Conservation (phyloP, 371 early-diverging fungal genomes). For the Rhizopus stolonifer region DNA sequence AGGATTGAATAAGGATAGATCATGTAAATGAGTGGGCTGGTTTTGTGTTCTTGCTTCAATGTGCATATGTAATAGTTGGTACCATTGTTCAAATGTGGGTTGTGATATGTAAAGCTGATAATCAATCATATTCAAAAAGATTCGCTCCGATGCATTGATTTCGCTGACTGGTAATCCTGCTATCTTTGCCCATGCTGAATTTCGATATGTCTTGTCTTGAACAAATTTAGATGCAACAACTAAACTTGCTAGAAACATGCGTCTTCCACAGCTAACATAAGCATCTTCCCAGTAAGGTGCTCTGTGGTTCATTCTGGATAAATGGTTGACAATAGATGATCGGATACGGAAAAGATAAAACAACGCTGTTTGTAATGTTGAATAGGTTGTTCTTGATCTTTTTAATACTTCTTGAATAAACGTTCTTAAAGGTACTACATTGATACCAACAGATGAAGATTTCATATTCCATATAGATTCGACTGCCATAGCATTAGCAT, state of each 20-base stretch:
- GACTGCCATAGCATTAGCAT: conserved; percentile 56
- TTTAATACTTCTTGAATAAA: conserved; percentile 78
- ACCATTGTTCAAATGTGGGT: conserved; percentile 66
- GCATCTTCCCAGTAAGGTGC: conserved; percentile 35
- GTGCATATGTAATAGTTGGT: conserved; percentile 55
- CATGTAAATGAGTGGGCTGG: conserved; percentile 14
- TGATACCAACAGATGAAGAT: conserved; percentile 4
- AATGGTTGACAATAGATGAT: conserved; percentile 26
- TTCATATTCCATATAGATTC: conserved; percentile 54
- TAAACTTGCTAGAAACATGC: conserved; percentile 71
- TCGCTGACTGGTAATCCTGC: conserved; percentile 69
- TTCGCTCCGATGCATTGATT: conserved; percentile 71
- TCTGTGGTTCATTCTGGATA: conserved; percentile 21
- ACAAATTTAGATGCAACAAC: conserved; percentile 75
- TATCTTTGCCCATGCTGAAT: conserved; percentile 76
- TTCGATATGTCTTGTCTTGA: conserved; percentile 72
- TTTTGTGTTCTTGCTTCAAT: conserved; percentile 35
- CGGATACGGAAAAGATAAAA: conserved; percentile 67
- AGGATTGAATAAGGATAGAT: conserved; percentile 16
- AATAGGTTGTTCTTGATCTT: conserved; percentile 74
- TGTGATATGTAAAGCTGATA: conserved; percentile 68
- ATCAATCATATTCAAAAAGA: conserved; percentile 67
- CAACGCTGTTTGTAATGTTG: conserved; percentile 73
- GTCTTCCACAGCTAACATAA: conserved; percentile 65
- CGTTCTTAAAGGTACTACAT: conserved; percentile 54